These are phyloP conservation scores for Aurinia saxatilis DNA, from an alignment of 345 rosid genomes.

Conservation along the genomic window DNA sequence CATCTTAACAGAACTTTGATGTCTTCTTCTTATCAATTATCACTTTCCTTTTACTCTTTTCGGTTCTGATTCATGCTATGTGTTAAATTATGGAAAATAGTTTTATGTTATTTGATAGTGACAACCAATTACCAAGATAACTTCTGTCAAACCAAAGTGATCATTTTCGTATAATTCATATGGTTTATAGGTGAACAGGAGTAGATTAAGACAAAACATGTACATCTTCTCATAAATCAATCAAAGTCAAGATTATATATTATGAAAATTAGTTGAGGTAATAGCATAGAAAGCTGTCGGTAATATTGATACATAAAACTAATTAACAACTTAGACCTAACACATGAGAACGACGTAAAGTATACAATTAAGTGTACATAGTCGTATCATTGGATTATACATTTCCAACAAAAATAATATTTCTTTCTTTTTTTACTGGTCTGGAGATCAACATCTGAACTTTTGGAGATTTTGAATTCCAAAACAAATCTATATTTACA, in stretches of 20 bases:
- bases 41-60: no score
- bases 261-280: background rate
- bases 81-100: no score
- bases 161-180: background rate
- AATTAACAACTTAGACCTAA: slow-evolving; percentile 17
- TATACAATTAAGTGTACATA: background rate
- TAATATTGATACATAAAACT: slow-evolving; percentile 6
- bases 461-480: background rate
- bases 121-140: no score
- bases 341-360: slow-evolving; percentile 19
- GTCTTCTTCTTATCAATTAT: no score
- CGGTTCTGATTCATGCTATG: no score
- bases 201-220: background rate
- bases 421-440: background rate
- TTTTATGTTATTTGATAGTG: no score
- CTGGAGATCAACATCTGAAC: background rate
- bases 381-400: background rate
- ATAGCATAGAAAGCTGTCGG: slow-evolving; percentile 18
- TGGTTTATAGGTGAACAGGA: background rate
- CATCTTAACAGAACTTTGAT: no score
- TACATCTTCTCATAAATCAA: background rate
- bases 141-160: background rate
- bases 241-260: background rate
- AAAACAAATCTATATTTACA: slow-evolving; percentile 2
- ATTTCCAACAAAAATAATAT: background rate